A percentile compares a stretch with the other conserved stretches of the same genome.
phyloP scores from a whole-genome alignment of 2,329 filamentous ascomycete species.

The Fusarium sp. region DNA sequence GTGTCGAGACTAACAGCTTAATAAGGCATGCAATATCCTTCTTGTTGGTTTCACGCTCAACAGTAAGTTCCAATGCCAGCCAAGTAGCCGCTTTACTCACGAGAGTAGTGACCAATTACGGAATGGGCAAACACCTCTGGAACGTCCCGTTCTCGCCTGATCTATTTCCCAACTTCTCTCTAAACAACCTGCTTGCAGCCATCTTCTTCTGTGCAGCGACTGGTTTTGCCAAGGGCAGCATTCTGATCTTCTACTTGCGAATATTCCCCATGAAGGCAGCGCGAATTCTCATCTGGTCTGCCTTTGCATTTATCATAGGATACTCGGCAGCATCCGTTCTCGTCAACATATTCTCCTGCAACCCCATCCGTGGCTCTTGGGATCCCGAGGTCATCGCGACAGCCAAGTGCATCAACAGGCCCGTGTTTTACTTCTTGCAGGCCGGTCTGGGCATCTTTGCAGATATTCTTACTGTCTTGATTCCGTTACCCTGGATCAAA shows the following conservation, averaged over 20 bases:
- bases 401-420: conserved; percentile 24
- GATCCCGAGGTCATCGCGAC: neutral
- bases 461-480: conserved; percentile 20
- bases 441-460: conserved; percentile 18
- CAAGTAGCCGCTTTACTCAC: neutral
- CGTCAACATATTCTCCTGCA: conserved; percentile 22
- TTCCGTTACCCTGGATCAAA: conserved; percentile 22
- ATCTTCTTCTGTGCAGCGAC: conserved; percentile 32
- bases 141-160: conserved; percentile 21
- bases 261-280: conserved; percentile 21
- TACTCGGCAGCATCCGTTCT: conserved; percentile 14
- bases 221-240: conserved; percentile 19
- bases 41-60: conserved; percentile 21
- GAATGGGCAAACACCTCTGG: conserved; percentile 31
- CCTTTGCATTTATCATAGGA: conserved; percentile 24
- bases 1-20: neutral
- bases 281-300: conserved; percentile 11
- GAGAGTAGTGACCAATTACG: conserved; percentile 16
- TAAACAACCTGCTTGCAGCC: conserved; percentile 19
- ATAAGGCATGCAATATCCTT: conserved; percentile 1
- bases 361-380: conserved; percentile 18
- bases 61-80: neutral
- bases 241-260: conserved; percentile 22
- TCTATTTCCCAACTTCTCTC: conserved; percentile 19
- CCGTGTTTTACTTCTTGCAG: conserved; percentile 21